Percentiles rank a stretch among this genome's conserved stretches.
These are phyloP conservation scores for Trametes gibbosa DNA, from an alignment of 768 basidiomycete species.

Conservation along the genomic window DNA sequence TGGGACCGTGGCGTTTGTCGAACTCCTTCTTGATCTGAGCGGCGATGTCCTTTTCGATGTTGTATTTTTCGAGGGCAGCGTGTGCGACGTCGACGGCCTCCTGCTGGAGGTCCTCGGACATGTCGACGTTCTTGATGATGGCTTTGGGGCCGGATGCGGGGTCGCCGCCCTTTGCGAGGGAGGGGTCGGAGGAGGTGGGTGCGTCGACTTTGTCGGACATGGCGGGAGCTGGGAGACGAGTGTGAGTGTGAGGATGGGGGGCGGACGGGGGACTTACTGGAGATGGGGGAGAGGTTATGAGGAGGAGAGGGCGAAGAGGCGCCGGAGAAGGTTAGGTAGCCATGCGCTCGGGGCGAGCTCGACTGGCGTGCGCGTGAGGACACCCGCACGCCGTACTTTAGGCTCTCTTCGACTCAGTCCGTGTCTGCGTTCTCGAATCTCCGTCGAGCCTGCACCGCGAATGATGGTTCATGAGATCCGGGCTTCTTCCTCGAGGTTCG, in stretches of 20 bases:
- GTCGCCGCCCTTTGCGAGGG: conserved; percentile 37
- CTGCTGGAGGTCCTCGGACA: conserved; percentile 96
- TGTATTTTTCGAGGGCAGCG: conserved; percentile 84
- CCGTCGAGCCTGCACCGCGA: no score
- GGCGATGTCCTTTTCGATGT: conserved; percentile 97
- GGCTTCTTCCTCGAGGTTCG: no score
- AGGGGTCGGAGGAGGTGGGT: conserved; percentile 52
- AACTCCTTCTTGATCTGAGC: conserved; percentile 98
- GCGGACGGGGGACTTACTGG: not conserved
- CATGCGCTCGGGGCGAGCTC: conserved; percentile 7
- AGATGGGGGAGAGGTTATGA: not conserved
- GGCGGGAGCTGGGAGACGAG: not conserved
- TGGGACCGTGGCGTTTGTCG: conserved; percentile 87
- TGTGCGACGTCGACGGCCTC: conserved; percentile 87
- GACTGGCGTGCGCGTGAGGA: no score
- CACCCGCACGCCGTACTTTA: not conserved
- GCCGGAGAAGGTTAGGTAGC: not conserved
- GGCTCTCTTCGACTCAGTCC: not conserved
- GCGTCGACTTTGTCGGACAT: conserved; percentile 52
- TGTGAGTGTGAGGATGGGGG: not conserved
- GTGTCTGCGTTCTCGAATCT: not conserved
- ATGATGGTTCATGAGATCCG: no score
- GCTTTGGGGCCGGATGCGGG: conserved; percentile 61
- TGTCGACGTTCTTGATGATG: conserved; percentile 95
- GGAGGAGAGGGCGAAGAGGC: not conserved